Evolutionary conservation across 805 yeast genomes (phyloP).

Genomic region (Komagataella pastoris): DNA sequence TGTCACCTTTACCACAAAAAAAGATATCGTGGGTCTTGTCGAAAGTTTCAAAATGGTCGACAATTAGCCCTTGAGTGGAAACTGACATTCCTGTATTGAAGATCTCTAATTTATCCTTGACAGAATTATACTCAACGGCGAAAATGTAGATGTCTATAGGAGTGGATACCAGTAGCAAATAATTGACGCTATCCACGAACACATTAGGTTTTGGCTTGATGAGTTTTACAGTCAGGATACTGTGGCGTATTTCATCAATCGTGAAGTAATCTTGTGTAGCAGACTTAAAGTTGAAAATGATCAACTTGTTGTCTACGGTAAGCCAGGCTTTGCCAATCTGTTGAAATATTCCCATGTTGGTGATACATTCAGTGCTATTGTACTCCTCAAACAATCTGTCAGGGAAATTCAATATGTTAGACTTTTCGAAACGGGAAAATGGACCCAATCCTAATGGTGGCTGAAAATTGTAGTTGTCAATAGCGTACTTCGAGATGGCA

Average conservation of each 20-base stretch:
- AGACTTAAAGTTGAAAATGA: constrained; percentile 57
- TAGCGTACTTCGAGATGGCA: constrained; percentile 42
- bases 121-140: constrained; percentile 45
- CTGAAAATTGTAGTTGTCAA: constrained; percentile 54
- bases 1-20: constrained; percentile 72
- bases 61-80: constrained; percentile 66
- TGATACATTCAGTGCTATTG: constrained; percentile 47
- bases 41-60: constrained; percentile 44
- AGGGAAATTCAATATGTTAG: constrained; percentile 59
- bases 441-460: constrained; percentile 28
- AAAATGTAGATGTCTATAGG: constrained; percentile 65
- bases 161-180: constrained; percentile 67
- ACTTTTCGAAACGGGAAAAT: constrained; percentile 68
- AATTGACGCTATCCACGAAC: constrained; percentile 65
- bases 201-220: constrained; percentile 75
- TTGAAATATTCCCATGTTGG: constrained; percentile 75
- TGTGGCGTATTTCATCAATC: constrained; percentile 70
- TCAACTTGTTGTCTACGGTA: constrained; percentile 64
- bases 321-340: constrained; percentile 81
- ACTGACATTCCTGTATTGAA: constrained; percentile 77
- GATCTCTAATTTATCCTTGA: constrained; percentile 40
- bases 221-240: constrained; percentile 62
- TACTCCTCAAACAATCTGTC: constrained; percentile 68
- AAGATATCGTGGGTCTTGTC: constrained; percentile 66
- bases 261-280: constrained; percentile 56